Evolutionary conservation across 23 red algal genomes (phyloP), one percentile per base, ranked within the genome.

Genomic region (Gracilaria gracilis): DNA sequence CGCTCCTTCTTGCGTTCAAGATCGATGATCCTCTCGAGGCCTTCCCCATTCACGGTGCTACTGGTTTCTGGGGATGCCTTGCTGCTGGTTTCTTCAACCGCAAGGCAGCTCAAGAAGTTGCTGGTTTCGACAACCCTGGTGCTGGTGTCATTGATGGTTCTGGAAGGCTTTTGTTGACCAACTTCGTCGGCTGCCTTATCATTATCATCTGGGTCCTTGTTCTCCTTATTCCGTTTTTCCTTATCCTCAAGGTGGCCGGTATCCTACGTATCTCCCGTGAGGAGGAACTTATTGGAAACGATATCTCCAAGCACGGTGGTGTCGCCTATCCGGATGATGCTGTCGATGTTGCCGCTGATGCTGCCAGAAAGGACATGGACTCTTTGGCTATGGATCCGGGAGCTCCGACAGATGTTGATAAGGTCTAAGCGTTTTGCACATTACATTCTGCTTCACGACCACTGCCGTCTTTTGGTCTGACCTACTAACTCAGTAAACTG

Each of bases 1-100:
- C 33, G 35, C 55, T 93, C 46, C 81, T 98, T 34, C 74, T 95
- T 23, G 2, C 21, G 7, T 46, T 95, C 44, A 92, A 89, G 83
- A 93, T 98, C 38, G 97, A 98, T 71, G 97, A 98, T 67, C 97
- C 97, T 21, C 83, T 98, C 33, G 97, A 95, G 61, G 97, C 97
- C 0, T 93, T 95, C 81, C 86, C 97, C 6, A 93, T 98, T 20
- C 97, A 98, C 88, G 91, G 93, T 39, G 84, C 89, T 42, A 49
- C 89, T 4, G 97, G 97, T 12, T 67, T 95, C 4, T 98, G 96
- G 96, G 97, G 97, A 33, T 82, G 81, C 48, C 12, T 98, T 28
- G 70, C 82, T 14, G 57, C 67, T 31, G 97, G 93, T 42, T 82
- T 98, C 29, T 95, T 95, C 82, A 91, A 94, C 65, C 83, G 84